Base-by-base conservation (phyloP, 495 filamentous ascomycete species). In the Lentithecium fluviatile region DNA sequence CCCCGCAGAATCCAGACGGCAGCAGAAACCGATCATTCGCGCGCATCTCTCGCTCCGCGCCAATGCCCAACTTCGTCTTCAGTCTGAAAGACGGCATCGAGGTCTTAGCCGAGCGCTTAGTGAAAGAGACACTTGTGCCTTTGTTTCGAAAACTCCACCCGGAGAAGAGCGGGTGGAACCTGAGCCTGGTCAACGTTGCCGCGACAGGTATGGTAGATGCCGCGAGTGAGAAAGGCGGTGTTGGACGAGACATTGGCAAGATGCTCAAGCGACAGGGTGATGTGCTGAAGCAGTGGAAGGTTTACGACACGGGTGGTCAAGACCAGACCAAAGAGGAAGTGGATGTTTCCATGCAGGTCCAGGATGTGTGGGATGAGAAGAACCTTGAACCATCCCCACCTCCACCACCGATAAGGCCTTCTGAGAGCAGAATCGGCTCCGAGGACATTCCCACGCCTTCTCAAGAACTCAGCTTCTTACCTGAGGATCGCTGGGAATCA, bases 151-250 rank as follows among this genome's bases (percentile, higher is more conserved):
- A 82, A 57, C 75, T 96, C 13, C 86, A 93, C 62, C 83, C 85
- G 0, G 83, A 84, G 62, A 81, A 80, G 57, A 77, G 76, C 3
- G 86, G 83, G 6, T 95, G 89, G 87, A 87, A 90, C 66, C 74
- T 95, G 13, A 88, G 86, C 52, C 70, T 96, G 40, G 74, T 97
- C 50, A 97, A 97, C 67, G 73, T 97, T 13, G 91, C 88, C 20
- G 90, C 90, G 1, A 88, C 88, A 1, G 92, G 95, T 67, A 92
- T 97, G 85, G 78, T 82, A 1, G 82, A 85, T 58, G 79, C 77
- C 19, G 84, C 81, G 6, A 70, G 70, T 25, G 72, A 71, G 17
- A 70, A 69, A 49, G 69, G 58, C 19, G 70, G 67, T n/a, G 65
- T 43, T n/a, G 73, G 74, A 10, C 64, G 75, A 60, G 68, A 76